Percentiles rank a stretch among this genome's conserved stretches.
Evolutionary conservation across 805 yeast genomes (phyloP).

Genomic region (Lipomyces yamadae): DNA sequence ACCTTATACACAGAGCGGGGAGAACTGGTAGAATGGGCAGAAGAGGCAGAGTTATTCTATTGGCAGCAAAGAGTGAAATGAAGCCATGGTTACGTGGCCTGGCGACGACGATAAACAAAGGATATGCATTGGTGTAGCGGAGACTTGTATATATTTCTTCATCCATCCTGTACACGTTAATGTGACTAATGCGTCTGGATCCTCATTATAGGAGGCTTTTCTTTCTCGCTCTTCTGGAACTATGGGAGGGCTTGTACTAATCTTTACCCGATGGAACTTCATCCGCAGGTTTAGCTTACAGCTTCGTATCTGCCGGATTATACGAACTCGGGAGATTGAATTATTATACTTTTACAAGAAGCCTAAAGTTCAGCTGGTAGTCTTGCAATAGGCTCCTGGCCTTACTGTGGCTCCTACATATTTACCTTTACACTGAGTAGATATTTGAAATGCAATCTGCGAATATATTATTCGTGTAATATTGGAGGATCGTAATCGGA

Average conservation of each 20-base stretch:
- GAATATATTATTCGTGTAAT: too few species aligned
- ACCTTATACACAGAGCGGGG: slow-evolving; percentile 88
- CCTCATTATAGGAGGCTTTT: background rate
- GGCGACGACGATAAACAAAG: slow-evolving; percentile 67
- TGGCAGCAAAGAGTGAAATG: slow-evolving; percentile 60
- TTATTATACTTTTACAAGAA: background rate
- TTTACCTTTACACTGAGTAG: background rate
- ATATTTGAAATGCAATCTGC: too few species aligned
- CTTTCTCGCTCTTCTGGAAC: background rate
- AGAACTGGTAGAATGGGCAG: slow-evolving; percentile 93
- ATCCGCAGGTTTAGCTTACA: slow-evolving; percentile 19
- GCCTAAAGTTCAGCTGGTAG: slow-evolving; percentile 31
- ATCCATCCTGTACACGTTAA: background rate
- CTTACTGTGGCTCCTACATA: slow-evolving; percentile 23
- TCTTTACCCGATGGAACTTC: slow-evolving; percentile 28
- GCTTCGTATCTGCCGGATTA: slow-evolving; percentile 26
- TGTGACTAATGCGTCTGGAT: background rate
- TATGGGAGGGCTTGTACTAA: background rate
- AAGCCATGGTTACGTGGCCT: slow-evolving; percentile 54
- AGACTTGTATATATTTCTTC: background rate
- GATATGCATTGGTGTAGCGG: slow-evolving; percentile 45
- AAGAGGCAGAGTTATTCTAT: slow-evolving; percentile 82
- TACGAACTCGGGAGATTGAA: slow-evolving; percentile 33
- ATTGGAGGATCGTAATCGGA: too few species aligned
- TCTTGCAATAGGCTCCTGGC: slow-evolving; percentile 13